Conservation (phyloP, 768 basidiomycete species). For the Lentinula raphanica region DNA sequence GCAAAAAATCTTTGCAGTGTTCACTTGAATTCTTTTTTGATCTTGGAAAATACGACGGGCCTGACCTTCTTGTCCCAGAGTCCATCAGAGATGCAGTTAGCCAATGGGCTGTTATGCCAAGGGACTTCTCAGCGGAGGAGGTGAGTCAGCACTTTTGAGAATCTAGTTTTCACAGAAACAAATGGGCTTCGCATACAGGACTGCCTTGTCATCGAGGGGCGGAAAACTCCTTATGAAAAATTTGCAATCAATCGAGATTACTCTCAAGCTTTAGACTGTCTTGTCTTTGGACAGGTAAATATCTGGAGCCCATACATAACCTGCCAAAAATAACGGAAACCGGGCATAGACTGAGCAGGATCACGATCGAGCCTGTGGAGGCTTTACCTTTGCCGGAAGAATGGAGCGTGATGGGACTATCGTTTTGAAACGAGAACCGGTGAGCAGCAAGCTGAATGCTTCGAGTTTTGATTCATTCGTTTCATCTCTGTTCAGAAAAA, state of each 20-base stretch:
- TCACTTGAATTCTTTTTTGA: constrained; percentile 39
- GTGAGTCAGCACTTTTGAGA: constrained; percentile 8
- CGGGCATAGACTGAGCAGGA: constrained; percentile 41
- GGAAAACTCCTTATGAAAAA: constrained; percentile 1
- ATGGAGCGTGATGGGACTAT: constrained; percentile 57
- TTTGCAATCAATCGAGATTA: constrained; percentile 3
- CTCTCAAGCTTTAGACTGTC: constrained; percentile 4
- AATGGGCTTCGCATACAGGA: background rate
- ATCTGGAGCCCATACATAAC: background rate
- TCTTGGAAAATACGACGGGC: constrained; percentile 24
- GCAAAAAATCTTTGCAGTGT: constrained; percentile 48
- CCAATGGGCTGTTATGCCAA: constrained; percentile 13
- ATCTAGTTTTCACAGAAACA: background rate
- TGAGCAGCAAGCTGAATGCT: constrained; percentile 31
- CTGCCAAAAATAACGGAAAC: background rate
- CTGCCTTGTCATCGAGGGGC: background rate
- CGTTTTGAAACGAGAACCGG: constrained; percentile 56
- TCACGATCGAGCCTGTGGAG: constrained; percentile 62
- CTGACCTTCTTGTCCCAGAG: constrained; percentile 27
- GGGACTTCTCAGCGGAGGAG: constrained; percentile 12
- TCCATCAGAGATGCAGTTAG: constrained; percentile 11
- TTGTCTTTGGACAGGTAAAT: constrained; percentile 6
- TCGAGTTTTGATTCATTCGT: constrained; percentile 3
- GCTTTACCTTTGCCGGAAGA: constrained; percentile 55
- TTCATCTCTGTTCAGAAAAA: constrained; percentile 32